phyloP scores from a whole-genome alignment of 495 filamentous ascomycete species.

The Staphylotrichum longicolle region DNA sequence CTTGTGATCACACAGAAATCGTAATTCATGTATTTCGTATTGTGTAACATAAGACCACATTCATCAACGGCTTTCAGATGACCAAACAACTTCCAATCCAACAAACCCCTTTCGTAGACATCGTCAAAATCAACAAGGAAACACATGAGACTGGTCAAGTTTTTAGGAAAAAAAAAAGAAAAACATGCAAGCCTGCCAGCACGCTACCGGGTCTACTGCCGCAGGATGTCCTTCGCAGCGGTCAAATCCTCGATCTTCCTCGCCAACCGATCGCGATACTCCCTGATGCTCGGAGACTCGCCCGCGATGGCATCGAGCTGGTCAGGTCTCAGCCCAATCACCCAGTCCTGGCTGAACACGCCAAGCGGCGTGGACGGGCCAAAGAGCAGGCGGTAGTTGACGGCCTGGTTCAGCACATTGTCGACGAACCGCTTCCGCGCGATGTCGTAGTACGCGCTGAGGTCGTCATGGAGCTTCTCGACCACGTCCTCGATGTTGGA shows the following conservation, averaged over 20 bases:
- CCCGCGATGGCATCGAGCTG: constrained; percentile 39
- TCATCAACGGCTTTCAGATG: too few species aligned
- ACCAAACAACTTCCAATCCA: too few species aligned
- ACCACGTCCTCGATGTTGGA: constrained; percentile 48
- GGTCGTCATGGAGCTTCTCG: constrained; percentile 56
- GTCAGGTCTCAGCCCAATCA: constrained; percentile 32
- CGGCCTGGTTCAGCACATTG: constrained; percentile 44
- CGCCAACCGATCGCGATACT: constrained; percentile 26
- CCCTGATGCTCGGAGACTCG: constrained; percentile 29
- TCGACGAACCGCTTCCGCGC: constrained; percentile 58
- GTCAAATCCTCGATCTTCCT: constrained; percentile 33
- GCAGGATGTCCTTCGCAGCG: constrained; percentile 31
- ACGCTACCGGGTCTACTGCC: constrained; percentile 4
- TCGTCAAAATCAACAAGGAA: too few species aligned
- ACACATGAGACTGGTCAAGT: too few species aligned
- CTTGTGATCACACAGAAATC: too few species aligned
- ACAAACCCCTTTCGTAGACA: too few species aligned
- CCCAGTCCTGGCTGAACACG: constrained; percentile 36
- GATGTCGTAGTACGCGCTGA: constrained; percentile 61
- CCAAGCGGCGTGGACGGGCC: constrained; percentile 36
- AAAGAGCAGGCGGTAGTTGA: constrained; percentile 36
- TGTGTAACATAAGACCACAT: too few species aligned
- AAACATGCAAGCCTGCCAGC: neutral
- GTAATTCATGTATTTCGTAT: too few species aligned
- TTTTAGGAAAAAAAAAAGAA: neutral